Evolutionary conservation across 2,329 filamentous ascomycete species (phyloP).

Genomic region (Aureobasidium sp.): DNA sequence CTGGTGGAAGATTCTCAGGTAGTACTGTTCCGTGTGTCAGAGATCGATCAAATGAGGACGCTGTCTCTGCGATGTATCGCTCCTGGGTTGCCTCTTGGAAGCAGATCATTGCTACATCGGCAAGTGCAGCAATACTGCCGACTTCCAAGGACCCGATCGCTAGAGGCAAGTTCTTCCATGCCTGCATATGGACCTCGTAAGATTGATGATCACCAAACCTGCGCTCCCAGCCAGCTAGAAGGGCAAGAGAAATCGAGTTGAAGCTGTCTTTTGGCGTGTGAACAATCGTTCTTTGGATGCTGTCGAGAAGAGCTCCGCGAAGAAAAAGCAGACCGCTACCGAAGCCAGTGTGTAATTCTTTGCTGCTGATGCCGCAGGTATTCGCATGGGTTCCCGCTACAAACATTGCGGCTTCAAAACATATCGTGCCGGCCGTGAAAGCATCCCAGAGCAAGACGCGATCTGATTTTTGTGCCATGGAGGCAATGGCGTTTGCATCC

Average conservation of each 20-base stretch:
- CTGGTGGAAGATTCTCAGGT: constrained; percentile 7
- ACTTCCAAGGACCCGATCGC: constrained; percentile 15
- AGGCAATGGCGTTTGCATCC: constrained; percentile 11
- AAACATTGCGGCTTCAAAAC: constrained; percentile 20
- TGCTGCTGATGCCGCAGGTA: constrained; percentile 14
- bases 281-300: constrained; percentile 16
- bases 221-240: constrained; percentile 21
- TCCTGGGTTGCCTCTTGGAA: constrained; percentile 16
- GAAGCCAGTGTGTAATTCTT: constrained; percentile 14
- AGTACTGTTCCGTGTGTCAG: not conserved
- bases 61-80: not conserved
- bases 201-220: constrained; percentile 18
- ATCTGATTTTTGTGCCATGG: constrained; percentile 17
- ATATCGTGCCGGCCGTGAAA: constrained; percentile 15
- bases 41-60: not conserved
- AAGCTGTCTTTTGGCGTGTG: constrained; percentile 13
- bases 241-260: constrained; percentile 18
- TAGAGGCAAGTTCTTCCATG: constrained; percentile 17
- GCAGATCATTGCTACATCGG: constrained; percentile 17
- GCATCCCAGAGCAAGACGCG: constrained; percentile 16
- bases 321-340: constrained; percentile 17
- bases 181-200: constrained; percentile 18
- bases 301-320: constrained; percentile 18
- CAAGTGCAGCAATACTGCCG: constrained; percentile 16
- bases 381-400: constrained; percentile 18